These are phyloP conservation scores for Cercospora sojina DNA, from an alignment of 2,329 filamentous ascomycete genomes.

Conservation along the genomic window DNA sequence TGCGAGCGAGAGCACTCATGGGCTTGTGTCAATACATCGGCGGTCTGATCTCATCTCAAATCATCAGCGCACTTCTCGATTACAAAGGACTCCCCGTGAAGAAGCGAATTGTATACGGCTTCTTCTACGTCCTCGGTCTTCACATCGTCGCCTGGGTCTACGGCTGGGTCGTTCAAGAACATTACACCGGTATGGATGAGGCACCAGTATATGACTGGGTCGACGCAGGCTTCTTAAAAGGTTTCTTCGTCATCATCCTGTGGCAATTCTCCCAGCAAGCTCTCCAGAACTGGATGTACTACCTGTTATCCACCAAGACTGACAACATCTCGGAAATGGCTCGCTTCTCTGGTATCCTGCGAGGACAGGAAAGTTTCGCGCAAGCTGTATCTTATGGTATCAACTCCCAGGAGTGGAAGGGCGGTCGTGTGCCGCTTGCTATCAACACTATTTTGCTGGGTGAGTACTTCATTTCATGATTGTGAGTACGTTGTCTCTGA, in stretches of 20 bases:
- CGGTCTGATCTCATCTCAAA: conserved; percentile 46
- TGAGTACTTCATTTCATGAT: conserved; percentile 5
- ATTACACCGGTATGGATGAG: conserved; percentile 46
- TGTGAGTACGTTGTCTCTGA: background rate
- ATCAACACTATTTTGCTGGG: conserved; percentile 41
- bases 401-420: conserved; percentile 47
- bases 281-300: conserved; percentile 58
- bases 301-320: conserved; percentile 55
- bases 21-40: conserved; percentile 48
- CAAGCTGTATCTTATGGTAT: conserved; percentile 48
- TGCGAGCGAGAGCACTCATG: conserved; percentile 50
- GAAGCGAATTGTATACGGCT: conserved; percentile 44
- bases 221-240: conserved; percentile 46
- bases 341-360: conserved; percentile 45
- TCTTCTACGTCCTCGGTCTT: conserved; percentile 43
- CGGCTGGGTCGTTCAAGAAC: conserved; percentile 49
- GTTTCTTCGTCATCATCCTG: conserved; percentile 51
- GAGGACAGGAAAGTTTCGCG: conserved; percentile 48
- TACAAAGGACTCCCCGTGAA: conserved; percentile 46
- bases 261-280: conserved; percentile 55
- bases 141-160: conserved; percentile 51
- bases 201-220: conserved; percentile 48
- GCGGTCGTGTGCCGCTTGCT: conserved; percentile 45
- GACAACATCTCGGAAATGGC: conserved; percentile 56
- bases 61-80: conserved; percentile 50